Evolutionary conservation across 805 yeast species (phyloP), one percentile per base, ranked within the genome.

Genomic region (Saccharomycopsis oosterbeekiorum): DNA sequence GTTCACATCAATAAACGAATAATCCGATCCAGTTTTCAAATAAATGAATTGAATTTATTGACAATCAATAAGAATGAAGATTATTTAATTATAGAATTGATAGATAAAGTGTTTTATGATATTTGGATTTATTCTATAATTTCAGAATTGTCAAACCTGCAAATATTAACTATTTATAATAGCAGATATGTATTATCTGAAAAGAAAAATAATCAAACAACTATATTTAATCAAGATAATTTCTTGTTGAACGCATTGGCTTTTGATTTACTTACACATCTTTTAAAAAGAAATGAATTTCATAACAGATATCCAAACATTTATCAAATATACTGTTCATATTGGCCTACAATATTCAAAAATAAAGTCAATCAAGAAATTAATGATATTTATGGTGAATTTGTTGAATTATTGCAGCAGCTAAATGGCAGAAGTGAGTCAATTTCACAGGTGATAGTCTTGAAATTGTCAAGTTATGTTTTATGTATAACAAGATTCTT

Each of bases 21-120:
- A 9, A 36, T 39, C 15, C 34, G 65, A 29, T 60, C 62, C 6
- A 51, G 19, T 17, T 60, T 34, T 34, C 53, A 56, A 19, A 50
- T 62, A 41, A 47, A 62, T 29, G 63, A 62, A 43, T 41, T 60
- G 10, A 40, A 37, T 9, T 11, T 62, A 19, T 63, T 74, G 3
- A 68, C 69, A 5, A 64, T 70, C 6, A 55, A 60, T 6, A 60
- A 62, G 17, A 57, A 66, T 9, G 62, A 62, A 19, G 71, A 71
- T 58, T 56, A 61, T 34, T 61, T 71, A 65, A 62, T 68, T 66
- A 70, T 65, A 61, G 67, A 71, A 43, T 66, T 78, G 55, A 62
- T 79, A 2, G 82, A 80, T 59, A 68, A 73, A 3, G 68, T 72
- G 55, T 64, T 80, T 10, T 74, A 73, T 60, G 83, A 79, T 64